Evolutionary conservation across 306 rosid genomes (phyloP).

Genomic region (Dicorynia guianensis): DNA sequence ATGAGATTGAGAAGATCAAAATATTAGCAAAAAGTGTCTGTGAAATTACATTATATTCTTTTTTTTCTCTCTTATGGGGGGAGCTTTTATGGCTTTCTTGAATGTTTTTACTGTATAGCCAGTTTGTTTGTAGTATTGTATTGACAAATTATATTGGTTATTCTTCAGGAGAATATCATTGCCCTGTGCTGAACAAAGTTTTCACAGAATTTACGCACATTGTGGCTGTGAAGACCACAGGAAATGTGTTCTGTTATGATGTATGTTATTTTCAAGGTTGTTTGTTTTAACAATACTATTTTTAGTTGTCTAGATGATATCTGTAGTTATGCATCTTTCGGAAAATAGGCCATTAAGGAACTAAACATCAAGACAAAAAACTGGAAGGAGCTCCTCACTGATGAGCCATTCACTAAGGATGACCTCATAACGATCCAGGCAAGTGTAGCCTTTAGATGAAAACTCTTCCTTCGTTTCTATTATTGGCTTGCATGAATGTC

Average conservation of each 20-base stretch:
- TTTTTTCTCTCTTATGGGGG: no score
- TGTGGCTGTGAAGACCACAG: slow-evolving; percentile 95
- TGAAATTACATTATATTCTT: no score
- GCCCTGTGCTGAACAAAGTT: slow-evolving; percentile 97
- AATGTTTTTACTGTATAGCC: slow-evolving; percentile 3
- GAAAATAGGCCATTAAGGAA: slow-evolving; percentile 84
- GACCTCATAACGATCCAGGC: slow-evolving; percentile 97
- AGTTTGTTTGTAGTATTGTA: slow-evolving; percentile 1
- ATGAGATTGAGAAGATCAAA: background rate
- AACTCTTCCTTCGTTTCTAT: slow-evolving; percentile 31
- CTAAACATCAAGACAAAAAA: slow-evolving; percentile 90
- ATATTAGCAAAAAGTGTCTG: background rate
- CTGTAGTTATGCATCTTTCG: slow-evolving; percentile 17
- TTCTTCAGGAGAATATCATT: slow-evolving; percentile 86
- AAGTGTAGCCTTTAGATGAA: slow-evolving; percentile 32
- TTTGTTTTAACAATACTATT: slow-evolving; percentile 13
- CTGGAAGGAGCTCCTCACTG: slow-evolving; percentile 99
- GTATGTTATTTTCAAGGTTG: slow-evolving; percentile 48
- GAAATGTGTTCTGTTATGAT: slow-evolving; percentile 98
- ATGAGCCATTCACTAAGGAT: slow-evolving; percentile 82
- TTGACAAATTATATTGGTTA: slow-evolving; percentile 24
- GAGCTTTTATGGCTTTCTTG: slow-evolving; percentile 13
- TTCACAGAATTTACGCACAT: slow-evolving; percentile 97
- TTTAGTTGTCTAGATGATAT: slow-evolving; percentile 30
- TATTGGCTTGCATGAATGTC: slow-evolving; percentile 32